Base-by-base conservation (phyloP, 2,329 filamentous ascomycete species). In the Fusarium guadeloupense region DNA sequence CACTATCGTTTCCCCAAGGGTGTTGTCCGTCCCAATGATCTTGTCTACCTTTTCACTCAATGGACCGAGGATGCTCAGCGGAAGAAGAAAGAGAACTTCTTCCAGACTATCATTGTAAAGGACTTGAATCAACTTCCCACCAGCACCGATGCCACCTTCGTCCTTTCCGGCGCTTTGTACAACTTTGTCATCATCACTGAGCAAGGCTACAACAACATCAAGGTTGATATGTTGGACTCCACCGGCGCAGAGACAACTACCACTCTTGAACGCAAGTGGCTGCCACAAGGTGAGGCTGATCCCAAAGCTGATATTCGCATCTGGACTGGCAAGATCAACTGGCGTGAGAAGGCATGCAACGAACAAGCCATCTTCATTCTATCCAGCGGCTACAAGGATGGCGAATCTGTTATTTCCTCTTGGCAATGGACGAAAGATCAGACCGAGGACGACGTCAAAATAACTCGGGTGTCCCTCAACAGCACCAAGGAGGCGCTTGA, bases 261-360 rank as follows among this genome's bases (percentile, higher is more conserved):
- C 33, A 2, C 40, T 1, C 21, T 66, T 0, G 4, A 62, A 2
- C 54, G 62, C 0, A 37, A 59, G 25, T 68, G 57, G 55, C 23
- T 62, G 28, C 50, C 65, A n/a, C 16, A 12, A 66, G 0, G 9
- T 41, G 10, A 56, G 62, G 1, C 47, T 40, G 1, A 62, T 44
- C 9, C 51, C 30, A 0, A 39, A 33, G 2, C n/a, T n/a, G n/a
- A n/a, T n/a, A 30, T 26, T 0, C 51, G 65, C 3, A 48, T 68
- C 3, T 68, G 65, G 65, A 66, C 65, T 8, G 65, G 66, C 10
- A 68, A 68, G 43, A 40, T 64, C 48, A 64, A 57, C 31, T 68
- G 56, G 51, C n/a, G n/a, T n/a, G n/a, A n/a, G n/a, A n/a, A n/a
- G n/a, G n/a, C n/a, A n/a, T n/a, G n/a, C n/a, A n/a, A n/a, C n/a